Conservation (phyloP, 805 yeast species). For the Nakazawaea ambrosiae region DNA sequence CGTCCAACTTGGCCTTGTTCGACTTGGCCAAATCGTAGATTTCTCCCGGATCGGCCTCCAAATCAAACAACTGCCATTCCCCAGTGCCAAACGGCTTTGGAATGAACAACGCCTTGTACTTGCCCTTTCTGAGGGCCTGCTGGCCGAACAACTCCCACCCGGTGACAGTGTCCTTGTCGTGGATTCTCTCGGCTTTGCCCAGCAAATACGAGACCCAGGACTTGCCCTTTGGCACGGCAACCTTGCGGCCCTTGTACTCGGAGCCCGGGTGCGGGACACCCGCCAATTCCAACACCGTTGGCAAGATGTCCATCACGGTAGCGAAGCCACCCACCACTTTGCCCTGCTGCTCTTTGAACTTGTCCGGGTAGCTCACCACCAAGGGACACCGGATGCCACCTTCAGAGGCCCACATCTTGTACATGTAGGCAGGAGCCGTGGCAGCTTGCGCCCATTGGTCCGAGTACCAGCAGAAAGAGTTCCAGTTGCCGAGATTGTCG, state of each 20-base stretch:
- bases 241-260: conserved; percentile 32
- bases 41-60: conserved; percentile 44
- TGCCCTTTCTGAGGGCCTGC: conserved; percentile 46
- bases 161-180: conserved; percentile 34
- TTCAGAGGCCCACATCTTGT: conserved; percentile 51
- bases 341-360: conserved; percentile 20
- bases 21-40: conserved; percentile 32
- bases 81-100: conserved; percentile 43
- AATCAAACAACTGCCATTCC: conserved; percentile 41
- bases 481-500: conserved; percentile 40
- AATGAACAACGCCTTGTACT: conserved; percentile 39
- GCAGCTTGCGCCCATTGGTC: conserved; percentile 61
- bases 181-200: conserved; percentile 24
- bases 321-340: conserved; percentile 31
- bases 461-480: conserved; percentile 45
- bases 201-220: conserved; percentile 35
- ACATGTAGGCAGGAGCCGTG: conserved; percentile 48
- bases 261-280: conserved; percentile 36
- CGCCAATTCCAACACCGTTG: conserved; percentile 46
- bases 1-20: conserved; percentile 30
- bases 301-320: conserved; percentile 56
- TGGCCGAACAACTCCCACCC: conserved; percentile 58
- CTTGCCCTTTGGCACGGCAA: conserved; percentile 37
- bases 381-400: conserved; percentile 57
- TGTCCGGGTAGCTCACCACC: conserved; percentile 36